Conservation (phyloP, 2,329 filamentous ascomycete species). For the Helotiales sp. region DNA sequence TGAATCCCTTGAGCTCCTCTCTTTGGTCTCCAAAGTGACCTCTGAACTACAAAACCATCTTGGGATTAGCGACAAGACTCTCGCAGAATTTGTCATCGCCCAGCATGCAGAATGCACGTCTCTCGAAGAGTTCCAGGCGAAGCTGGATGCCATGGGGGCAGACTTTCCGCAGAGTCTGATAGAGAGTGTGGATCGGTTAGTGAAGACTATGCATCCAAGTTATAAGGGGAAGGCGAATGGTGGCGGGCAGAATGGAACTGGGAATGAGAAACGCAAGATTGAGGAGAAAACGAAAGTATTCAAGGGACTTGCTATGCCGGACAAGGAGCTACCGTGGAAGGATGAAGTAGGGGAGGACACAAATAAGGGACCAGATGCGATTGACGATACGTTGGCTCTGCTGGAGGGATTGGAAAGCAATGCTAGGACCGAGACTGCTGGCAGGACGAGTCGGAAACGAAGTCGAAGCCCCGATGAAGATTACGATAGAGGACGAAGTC, state of each 20-base stretch:
- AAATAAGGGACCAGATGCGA: conserved; percentile 57
- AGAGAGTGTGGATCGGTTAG: conserved; percentile 86
- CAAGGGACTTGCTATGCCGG: conserved; percentile 82
- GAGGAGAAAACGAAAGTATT: conserved; percentile 86
- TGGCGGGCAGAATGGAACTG: conserved; percentile 39
- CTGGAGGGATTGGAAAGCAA: conserved; percentile 83
- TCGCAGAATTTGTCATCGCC: conserved; percentile 94
- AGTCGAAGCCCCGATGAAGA: conserved; percentile 50
- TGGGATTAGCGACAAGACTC: conserved; percentile 87
- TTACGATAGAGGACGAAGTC: conserved; percentile 36
- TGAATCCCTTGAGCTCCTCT: conserved; percentile 86
- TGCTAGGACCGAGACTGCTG: conserved; percentile 40
- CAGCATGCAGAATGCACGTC: conserved; percentile 76
- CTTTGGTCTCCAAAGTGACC: conserved; percentile 91
- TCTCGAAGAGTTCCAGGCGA: conserved; percentile 72
- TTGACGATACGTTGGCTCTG: conserved; percentile 91
- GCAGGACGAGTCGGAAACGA: conserved; percentile 47
- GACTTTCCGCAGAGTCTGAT: conserved; percentile 84
- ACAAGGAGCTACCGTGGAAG: conserved; percentile 62
- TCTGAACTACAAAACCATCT: conserved; percentile 94
- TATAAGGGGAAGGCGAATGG: conserved; percentile 61
- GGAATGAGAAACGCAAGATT: conserved; percentile 44
- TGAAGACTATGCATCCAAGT: conserved; percentile 87
- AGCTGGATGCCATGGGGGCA: conserved; percentile 73
- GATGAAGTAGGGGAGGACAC: conserved; percentile 45